phyloP scores from a whole-genome alignment of 805 yeast genomes.

The Metschnikowia noctiluminum region DNA sequence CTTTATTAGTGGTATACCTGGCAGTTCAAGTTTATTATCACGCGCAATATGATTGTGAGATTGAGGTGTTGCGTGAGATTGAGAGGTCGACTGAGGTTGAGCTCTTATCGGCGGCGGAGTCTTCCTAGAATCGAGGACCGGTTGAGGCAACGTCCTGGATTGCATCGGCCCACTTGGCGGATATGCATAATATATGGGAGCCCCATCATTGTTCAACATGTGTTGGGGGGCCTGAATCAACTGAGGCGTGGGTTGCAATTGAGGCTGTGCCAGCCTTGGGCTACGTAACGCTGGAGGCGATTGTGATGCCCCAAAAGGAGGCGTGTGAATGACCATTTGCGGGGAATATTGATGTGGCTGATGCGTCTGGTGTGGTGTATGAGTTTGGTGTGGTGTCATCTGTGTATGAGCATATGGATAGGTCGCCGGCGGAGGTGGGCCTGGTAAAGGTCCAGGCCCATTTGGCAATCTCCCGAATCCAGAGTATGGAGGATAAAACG shows the following conservation, averaged over 20 bases:
- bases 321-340: slow-evolving; percentile 1
- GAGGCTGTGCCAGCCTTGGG: slow-evolving; percentile 1
- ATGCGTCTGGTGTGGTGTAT: too few species aligned
- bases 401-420: slow-evolving; percentile 2
- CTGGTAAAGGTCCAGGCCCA: slow-evolving; percentile 43
- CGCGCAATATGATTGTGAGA: not conserved
- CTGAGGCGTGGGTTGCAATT: slow-evolving; percentile 5
- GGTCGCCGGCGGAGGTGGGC: slow-evolving; percentile 33
- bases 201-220: slow-evolving; percentile 1
- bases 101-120: not conserved
- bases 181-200: slow-evolving; percentile 8
- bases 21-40: not conserved
- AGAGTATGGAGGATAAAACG: slow-evolving; percentile 32
- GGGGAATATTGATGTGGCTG: not conserved
- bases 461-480: slow-evolving; percentile 37
- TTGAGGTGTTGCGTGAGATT: not conserved
- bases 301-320: not conserved
- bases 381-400: not conserved
- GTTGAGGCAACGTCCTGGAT: not conserved
- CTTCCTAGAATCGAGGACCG: not conserved
- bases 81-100: not conserved
- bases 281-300: not conserved
- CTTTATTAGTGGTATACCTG: slow-evolving; percentile 7
- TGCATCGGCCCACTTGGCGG: slow-evolving; percentile 5
- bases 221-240: slow-evolving; percentile 5